Conservation (phyloP, 352 stramenopile species). For the Pythium guiyangense region DNA sequence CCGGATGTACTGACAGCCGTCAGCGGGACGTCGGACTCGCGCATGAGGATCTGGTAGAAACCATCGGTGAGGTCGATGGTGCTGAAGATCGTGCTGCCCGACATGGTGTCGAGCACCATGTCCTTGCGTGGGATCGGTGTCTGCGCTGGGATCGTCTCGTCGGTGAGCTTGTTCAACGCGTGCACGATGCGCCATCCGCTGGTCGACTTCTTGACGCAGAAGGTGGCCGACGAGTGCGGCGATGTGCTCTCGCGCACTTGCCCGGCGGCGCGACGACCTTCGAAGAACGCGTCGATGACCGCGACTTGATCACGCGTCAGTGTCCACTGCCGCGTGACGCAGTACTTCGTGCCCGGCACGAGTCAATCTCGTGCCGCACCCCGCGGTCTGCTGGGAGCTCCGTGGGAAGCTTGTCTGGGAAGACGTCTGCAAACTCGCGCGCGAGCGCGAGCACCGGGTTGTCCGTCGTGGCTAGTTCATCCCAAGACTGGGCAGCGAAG, state of each 20-base stretch:
- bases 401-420: slow-evolving; percentile 16
- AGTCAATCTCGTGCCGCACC: slow-evolving; percentile 25
- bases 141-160: slow-evolving; percentile 19
- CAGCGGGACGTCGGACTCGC: slow-evolving; percentile 6
- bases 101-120: slow-evolving; percentile 20
- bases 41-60: slow-evolving; percentile 30
- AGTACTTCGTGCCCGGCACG: slow-evolving; percentile 21
- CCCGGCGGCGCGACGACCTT: slow-evolving; percentile 3
- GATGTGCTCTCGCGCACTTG: slow-evolving; percentile 18
- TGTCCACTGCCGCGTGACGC: slow-evolving; percentile 21
- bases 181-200: slow-evolving; percentile 26
- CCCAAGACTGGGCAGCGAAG: no score
- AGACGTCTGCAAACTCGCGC: not conserved
- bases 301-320: slow-evolving; percentile 21
- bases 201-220: slow-evolving; percentile 25
- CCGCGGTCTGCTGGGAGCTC: slow-evolving; percentile 10
- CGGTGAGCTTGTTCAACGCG: slow-evolving; percentile 30
- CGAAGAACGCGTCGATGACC: slow-evolving; percentile 19
- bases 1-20: slow-evolving; percentile 16
- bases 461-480: no score
- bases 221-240: slow-evolving; percentile 14
- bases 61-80: slow-evolving; percentile 23
- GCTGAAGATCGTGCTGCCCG: slow-evolving; percentile 23
- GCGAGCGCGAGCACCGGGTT: slow-evolving; percentile 1
- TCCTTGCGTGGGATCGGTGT: slow-evolving; percentile 27